Percentiles rank a stretch among this genome's conserved stretches.
phyloP scores from a whole-genome alignment of 495 filamentous ascomycete genomes.

The Hamigera avellanea region DNA sequence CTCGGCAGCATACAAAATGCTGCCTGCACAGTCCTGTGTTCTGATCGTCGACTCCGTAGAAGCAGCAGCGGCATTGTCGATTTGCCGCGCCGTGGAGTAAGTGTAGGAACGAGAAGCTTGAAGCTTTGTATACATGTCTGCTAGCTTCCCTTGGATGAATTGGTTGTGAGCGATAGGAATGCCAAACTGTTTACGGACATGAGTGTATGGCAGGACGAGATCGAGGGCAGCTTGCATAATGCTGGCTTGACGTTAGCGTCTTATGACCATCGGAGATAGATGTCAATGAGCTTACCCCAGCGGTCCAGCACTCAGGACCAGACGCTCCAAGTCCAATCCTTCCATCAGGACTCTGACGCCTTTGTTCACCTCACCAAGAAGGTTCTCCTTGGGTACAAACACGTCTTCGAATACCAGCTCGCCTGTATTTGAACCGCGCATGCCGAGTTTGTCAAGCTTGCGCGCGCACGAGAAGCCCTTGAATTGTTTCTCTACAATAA shows the following conservation, averaged over 20 bases:
- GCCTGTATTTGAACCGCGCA: constrained; percentile 94
- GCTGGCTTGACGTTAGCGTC: constrained; percentile 29
- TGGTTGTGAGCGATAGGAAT: constrained; percentile 86
- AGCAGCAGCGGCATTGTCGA: constrained; percentile 53
- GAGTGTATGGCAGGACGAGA: constrained; percentile 78
- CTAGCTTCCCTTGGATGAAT: constrained; percentile 83
- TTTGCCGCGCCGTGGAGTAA: constrained; percentile 57
- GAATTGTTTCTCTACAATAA: constrained; percentile 66
- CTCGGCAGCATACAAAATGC: constrained; percentile 91
- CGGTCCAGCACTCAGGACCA: constrained; percentile 86
- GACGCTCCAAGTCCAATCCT: constrained; percentile 83
- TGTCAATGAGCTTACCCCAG: constrained; percentile 43
- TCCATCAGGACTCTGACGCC: constrained; percentile 94
- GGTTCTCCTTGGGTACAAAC: constrained; percentile 73
- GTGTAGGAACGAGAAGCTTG: constrained; percentile 74
- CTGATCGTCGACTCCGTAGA: constrained; percentile 38
- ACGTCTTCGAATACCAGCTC: constrained; percentile 89
- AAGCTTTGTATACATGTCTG: constrained; percentile 95
- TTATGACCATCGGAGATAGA: background rate
- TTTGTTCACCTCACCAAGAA: constrained; percentile 67
- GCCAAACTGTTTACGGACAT: constrained; percentile 81
- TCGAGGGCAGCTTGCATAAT: constrained; percentile 93
- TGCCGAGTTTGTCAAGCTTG: constrained; percentile 96
- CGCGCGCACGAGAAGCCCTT: constrained; percentile 75
- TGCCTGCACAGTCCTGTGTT: constrained; percentile 90